Evolutionary conservation across 352 stramenopile species (phyloP), one percentile per base, ranked within the genome.

Genomic region (Pythium aquatile): DNA sequence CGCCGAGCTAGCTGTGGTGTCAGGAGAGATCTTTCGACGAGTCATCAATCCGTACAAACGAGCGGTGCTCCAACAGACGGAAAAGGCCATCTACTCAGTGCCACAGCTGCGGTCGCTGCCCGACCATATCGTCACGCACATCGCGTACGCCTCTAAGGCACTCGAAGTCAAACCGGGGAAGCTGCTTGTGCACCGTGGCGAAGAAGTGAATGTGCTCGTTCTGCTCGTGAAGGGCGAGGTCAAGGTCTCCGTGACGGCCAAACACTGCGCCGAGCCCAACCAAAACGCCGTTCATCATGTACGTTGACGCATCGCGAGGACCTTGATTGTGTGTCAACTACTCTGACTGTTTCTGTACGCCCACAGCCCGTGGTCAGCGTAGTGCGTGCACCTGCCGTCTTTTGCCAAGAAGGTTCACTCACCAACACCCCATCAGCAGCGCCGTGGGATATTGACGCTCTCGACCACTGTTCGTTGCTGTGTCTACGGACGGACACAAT

Each of bases 1-100:
- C 29, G 81, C 83, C 1, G 81, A 93, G 54, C 58, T 93, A 6
- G 79, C 77, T 0, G 62, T 85, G 44, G 69, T 91, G 3, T 76
- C 83, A 1, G 75, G 79, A 0, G 81, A 91, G 46, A 73, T 91
- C 55, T 93, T 89, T 40, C 75, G 78, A 2, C 79, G 81, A 24
- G 76, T 70, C 17, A 90, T 93, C 66, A 87, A 84, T 26, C 76
- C 79, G 51, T 86, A 83, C 78, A 91, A 93, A 62, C 76, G 88
- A 47, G 78, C 83, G 0, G 78, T 90, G 20, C 70, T 91, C 11
- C 68, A 72, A 28, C 70, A 72, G 13, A 88, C 79, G 1, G 81
- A 91, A 60, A 71, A 77, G 29, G 69, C 73, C 7, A 71, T 93
- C 55, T 78, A 72, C 40, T 76, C 75, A 16, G 72, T 90, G 26